These are phyloP conservation scores for Trifolium fragiferum DNA, from an alignment of 306 rosid species.

Conservation along the genomic window DNA sequence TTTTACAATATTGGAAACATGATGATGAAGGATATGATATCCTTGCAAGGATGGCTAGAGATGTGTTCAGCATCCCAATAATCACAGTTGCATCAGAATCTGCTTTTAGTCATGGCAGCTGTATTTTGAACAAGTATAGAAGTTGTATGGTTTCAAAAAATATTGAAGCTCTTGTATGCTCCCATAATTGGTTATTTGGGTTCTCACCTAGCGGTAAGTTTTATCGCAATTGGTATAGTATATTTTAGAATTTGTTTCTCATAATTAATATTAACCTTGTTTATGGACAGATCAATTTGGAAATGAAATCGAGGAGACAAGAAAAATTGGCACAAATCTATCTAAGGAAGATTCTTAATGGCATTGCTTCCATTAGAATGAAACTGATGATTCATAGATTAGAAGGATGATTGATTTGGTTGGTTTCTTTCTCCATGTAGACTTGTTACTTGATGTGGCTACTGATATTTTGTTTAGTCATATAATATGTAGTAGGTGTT, in stretches of 20 bases:
- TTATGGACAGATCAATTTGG: conserved; percentile 2
- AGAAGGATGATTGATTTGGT: not conserved
- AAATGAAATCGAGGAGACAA: conserved; percentile 2
- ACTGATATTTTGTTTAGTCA: not conserved
- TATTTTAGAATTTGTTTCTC: conserved; percentile 13
- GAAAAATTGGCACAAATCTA: not conserved
- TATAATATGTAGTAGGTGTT: not conserved
- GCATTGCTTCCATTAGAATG: not conserved
- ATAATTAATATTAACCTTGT: conserved; percentile 7
- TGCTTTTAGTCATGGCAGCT: not conserved
- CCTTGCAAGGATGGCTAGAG: conserved; percentile 31
- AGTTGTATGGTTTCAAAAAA: conserved; percentile 33
- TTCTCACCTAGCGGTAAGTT: conserved; percentile 33
- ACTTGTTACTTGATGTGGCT: conserved; percentile 8
- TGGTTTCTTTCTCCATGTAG: not conserved
- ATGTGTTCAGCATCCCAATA: conserved; percentile 29
- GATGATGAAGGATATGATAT: too few species aligned
- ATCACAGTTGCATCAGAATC: conserved; percentile 22
- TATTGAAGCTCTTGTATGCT: conserved; percentile 30
- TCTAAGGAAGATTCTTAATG: not conserved
- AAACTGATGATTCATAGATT: not conserved
- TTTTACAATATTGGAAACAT: conserved; percentile 12
- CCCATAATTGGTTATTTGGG: conserved; percentile 31
- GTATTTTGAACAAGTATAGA: conserved; percentile 19
- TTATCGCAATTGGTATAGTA: not conserved